Conservation (phyloP, 305 asterid species). For the Lippia alba region DNA sequence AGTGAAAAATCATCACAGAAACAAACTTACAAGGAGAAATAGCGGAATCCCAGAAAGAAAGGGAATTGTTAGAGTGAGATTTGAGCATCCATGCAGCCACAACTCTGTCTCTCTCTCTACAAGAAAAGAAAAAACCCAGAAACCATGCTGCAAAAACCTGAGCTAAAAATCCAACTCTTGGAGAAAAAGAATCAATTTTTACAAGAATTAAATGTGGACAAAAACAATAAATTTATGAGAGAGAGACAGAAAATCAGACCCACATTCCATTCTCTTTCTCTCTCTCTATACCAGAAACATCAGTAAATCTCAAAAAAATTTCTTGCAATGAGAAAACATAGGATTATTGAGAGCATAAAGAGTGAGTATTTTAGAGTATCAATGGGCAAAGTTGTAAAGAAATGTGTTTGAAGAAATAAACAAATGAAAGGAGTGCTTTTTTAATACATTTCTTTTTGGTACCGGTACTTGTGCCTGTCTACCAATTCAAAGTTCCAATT, state of each 20-base stretch:
- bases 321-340: constrained; percentile 18
- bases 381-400: constrained; percentile 19
- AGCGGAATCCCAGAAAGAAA: constrained; percentile 36
- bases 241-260: constrained; percentile 38
- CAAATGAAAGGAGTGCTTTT: constrained; percentile 28
- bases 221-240: constrained; percentile 13
- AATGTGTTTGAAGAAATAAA: constrained; percentile 22
- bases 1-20: constrained; percentile 12
- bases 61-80: constrained; percentile 33
- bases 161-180: constrained; percentile 38
- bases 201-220: constrained; percentile 22
- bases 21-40: constrained; percentile 40
- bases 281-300: constrained; percentile 3
- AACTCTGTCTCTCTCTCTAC: constrained; percentile 18
- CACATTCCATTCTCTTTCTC: constrained; percentile 41
- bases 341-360: neutral
- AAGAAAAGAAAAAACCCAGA: constrained; percentile 42
- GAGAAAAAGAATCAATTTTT: constrained; percentile 18
- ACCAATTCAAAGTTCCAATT: constrained; percentile 15
- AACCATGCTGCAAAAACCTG: constrained; percentile 38
- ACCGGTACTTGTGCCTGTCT: constrained; percentile 48
- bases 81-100: constrained; percentile 52
- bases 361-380: constrained; percentile 7
- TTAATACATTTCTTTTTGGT: constrained; percentile 24
- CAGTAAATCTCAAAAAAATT: neutral